Evolutionary conservation across 441 rosid genomes (phyloP).

Genomic region (Manihot esculenta): DNA sequence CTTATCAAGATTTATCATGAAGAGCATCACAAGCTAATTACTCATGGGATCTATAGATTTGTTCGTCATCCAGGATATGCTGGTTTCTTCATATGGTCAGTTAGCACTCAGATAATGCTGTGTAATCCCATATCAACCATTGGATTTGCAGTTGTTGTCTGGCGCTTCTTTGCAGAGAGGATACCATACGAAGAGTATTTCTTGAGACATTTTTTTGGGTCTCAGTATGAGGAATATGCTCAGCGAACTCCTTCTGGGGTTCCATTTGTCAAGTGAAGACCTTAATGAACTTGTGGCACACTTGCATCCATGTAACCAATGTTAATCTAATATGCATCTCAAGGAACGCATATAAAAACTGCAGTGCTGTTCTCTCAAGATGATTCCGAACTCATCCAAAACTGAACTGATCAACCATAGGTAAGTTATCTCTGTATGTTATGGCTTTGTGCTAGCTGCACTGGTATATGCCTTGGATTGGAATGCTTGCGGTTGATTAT

Average conservation of each 20-base stretch:
- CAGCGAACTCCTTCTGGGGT: slow-evolving; percentile 60
- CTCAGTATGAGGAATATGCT: slow-evolving; percentile 51
- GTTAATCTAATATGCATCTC: background rate
- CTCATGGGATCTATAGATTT: slow-evolving; percentile 57
- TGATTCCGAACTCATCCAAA: background rate
- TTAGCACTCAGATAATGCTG: slow-evolving; percentile 79
- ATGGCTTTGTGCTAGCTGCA: background rate
- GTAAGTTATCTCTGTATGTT: background rate
- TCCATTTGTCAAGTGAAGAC: slow-evolving; percentile 61
- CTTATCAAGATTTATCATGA: slow-evolving; percentile 56
- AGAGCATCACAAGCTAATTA: slow-evolving; percentile 63
- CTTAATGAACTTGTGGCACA: background rate
- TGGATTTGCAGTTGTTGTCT: slow-evolving; percentile 52
- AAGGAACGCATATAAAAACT: background rate
- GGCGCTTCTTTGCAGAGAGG: slow-evolving; percentile 62
- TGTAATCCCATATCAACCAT: slow-evolving; percentile 69
- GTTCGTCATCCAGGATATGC: slow-evolving; percentile 79
- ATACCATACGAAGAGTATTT: slow-evolving; percentile 73
- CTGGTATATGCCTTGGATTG: too few relatives aligned
- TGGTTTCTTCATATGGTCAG: slow-evolving; percentile 77
- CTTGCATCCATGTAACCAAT: slow-evolving; percentile 7
- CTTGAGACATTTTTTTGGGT: slow-evolving; percentile 67
- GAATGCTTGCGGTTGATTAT: background rate
- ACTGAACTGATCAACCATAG: background rate
- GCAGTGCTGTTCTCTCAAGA: background rate